Percentiles rank a stretch among this genome's conserved stretches.
These are phyloP conservation scores for Calonectria ilicicola DNA, from an alignment of 2,329 filamentous ascomycete species.

Conservation along the genomic window DNA sequence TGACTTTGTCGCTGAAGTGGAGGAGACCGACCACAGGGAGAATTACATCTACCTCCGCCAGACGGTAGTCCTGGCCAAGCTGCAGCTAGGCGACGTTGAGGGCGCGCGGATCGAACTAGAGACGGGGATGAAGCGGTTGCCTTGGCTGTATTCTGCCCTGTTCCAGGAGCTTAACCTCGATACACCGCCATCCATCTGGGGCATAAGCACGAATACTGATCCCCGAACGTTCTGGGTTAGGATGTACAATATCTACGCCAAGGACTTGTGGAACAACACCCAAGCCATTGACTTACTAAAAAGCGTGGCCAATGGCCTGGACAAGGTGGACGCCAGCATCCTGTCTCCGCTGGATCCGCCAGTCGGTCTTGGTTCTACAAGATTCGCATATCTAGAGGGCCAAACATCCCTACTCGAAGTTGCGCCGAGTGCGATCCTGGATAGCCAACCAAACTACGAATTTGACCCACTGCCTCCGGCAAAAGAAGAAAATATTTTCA, in stretches of 20 bases:
- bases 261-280: conserved; percentile 87
- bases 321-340: conserved; percentile 54
- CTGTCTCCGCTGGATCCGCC: conserved; percentile 55
- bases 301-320: conserved; percentile 72
- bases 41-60: conserved; percentile 78
- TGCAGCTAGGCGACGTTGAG: conserved; percentile 75
- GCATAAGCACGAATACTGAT: conserved; percentile 72
- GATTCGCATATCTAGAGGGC: conserved; percentile 84
- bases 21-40: conserved; percentile 50
- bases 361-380: conserved; percentile 66
- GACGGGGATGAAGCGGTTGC: conserved; percentile 77
- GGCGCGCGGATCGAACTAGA: conserved; percentile 75
- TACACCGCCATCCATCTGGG: conserved; percentile 86
- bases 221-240: conserved; percentile 76
- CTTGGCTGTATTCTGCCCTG: conserved; percentile 86
- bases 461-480: conserved; percentile 86
- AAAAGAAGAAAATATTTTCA: conserved; percentile 59
- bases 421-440: conserved; percentile 74
- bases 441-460: conserved; percentile 74
- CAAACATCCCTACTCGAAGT: conserved; percentile 77
- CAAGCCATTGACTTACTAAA: conserved; percentile 77
- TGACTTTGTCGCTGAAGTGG: conserved; percentile 68
- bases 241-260: conserved; percentile 81
- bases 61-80: conserved; percentile 80
- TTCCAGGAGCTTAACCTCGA: conserved; percentile 86